A percentile compares a stretch with the other conserved stretches of the same genome.
phyloP scores from a whole-genome alignment of 345 rosid genomes.

The Syzygium aqueum region DNA sequence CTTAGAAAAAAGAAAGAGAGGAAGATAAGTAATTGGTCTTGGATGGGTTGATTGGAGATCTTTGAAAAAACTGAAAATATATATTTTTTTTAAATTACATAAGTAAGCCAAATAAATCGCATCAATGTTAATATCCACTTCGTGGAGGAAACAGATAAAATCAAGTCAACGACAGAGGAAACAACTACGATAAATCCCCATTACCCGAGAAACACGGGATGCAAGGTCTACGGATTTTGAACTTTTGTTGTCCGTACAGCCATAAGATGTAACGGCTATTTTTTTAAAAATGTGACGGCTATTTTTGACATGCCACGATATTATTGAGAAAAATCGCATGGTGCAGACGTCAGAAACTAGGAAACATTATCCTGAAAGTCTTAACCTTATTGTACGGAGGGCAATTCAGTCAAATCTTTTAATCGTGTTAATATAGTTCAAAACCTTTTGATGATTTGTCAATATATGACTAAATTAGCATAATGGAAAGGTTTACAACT shows the following conservation, averaged over 20 bases:
- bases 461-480: too few species aligned
- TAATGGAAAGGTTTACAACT: too few species aligned
- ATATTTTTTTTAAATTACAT: fast-evolving
- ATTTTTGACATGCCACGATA: neutral
- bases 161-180: neutral
- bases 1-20: neutral
- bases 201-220: neutral
- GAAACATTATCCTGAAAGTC: too few species aligned
- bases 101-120: neutral
- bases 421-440: too few species aligned
- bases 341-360: too few species aligned
- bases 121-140: neutral
- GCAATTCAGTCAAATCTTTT: too few species aligned
- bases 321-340: neutral
- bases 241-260: neutral
- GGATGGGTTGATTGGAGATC: neutral
- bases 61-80: neutral
- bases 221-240: neutral
- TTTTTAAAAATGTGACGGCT: neutral
- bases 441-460: too few species aligned
- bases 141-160: neutral
- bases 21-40: neutral
- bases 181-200: neutral
- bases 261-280: neutral
- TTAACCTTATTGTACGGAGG: too few species aligned